Percentiles rank a stretch among this genome's conserved stretches.
Conservation (phyloP, 2,329 filamentous ascomycete species). For the Pseudogymnoascus sp. region DNA sequence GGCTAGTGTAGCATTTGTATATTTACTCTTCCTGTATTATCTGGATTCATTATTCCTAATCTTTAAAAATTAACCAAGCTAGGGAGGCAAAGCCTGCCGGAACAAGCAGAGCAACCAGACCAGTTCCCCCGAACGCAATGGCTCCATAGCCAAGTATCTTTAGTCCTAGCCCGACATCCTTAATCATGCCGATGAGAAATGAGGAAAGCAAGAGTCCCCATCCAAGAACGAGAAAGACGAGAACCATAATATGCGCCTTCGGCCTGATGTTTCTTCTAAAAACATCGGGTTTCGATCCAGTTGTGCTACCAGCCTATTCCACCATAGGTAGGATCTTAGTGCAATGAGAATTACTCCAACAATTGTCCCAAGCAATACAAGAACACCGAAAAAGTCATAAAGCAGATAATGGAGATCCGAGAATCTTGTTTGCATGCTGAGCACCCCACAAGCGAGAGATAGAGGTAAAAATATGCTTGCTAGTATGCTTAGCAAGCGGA, state of each 20-base stretch:
- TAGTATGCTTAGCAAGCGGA: neutral
- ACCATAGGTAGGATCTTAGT: neutral
- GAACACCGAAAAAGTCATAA: neutral
- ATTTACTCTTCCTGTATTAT: neutral
- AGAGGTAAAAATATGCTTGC: neutral
- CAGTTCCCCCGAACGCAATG: neutral
- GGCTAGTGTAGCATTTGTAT: conserved; percentile 10
- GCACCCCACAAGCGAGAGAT: neutral
- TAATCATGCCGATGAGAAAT: neutral
- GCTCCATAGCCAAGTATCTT: neutral
- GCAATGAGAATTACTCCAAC: neutral
- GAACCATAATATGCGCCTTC: neutral
- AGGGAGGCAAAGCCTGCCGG: neutral
- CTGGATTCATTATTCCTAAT: neutral
- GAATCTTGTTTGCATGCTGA: neutral
- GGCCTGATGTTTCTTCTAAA: neutral
- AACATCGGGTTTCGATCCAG: neutral
- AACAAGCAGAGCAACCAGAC: neutral
- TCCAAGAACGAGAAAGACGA: neutral
- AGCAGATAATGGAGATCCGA: neutral
- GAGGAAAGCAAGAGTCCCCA: neutral
- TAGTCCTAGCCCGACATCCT: neutral
- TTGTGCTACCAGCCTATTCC: neutral
- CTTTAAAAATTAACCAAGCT: too few relatives aligned
- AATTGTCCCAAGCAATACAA: neutral